A percentile compares a stretch with the other conserved stretches of the same genome.
Conservation (phyloP, 139 green algal genomes). For the Trebouxia sp. region DNA sequence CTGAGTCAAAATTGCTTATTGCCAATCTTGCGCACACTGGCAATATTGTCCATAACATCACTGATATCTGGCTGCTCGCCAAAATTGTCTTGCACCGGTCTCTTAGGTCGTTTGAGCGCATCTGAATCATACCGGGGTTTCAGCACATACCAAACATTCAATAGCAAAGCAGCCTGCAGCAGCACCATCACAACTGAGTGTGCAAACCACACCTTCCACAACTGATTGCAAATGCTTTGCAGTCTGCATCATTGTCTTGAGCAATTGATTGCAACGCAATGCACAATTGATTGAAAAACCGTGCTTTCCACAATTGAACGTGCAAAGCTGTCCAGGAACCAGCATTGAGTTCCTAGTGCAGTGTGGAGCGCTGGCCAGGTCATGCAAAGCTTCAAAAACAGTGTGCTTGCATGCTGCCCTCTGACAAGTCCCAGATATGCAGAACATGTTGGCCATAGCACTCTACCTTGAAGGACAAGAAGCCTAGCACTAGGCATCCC, state of each 20-base stretch:
- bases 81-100: conserved; percentile 15
- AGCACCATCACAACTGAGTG: too few relatives aligned
- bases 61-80: background rate
- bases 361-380: too few relatives aligned
- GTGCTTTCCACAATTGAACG: too few relatives aligned
- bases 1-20: background rate
- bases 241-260: too few relatives aligned
- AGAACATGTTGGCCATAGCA: background rate
- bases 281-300: too few relatives aligned
- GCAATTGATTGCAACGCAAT: too few relatives aligned
- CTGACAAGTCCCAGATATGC: background rate
- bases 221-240: too few relatives aligned
- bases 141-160: background rate
- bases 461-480: conserved; percentile 23
- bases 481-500: background rate
- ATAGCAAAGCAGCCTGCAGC: conserved; percentile 16
- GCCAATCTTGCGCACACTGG: background rate
- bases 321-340: too few relatives aligned
- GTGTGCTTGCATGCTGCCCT: background rate
- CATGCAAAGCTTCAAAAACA: background rate
- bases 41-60: conserved; percentile 11
- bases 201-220: too few relatives aligned
- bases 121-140: conserved; percentile 8
- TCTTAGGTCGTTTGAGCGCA: background rate
- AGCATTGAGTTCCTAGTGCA: too few relatives aligned